A percentile compares a stretch with the other conserved stretches of the same genome.
Conservation (phyloP, 768 basidiomycete genomes). For the Rhodocollybia butyracea region DNA sequence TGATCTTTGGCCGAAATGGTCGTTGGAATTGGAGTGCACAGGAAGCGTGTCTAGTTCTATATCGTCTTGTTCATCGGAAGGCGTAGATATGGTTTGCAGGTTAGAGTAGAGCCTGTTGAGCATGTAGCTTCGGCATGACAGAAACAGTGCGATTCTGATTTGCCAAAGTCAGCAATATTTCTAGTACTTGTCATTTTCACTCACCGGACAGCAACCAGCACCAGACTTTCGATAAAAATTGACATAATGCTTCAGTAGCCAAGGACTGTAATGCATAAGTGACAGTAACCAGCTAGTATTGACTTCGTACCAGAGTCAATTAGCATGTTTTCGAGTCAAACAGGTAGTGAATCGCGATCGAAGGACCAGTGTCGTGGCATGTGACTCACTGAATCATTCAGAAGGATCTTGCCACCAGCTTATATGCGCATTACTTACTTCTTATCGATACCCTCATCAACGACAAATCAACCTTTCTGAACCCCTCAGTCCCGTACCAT, state of each 20-base stretch:
- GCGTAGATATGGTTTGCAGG: slow-evolving; percentile 42
- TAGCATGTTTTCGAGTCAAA: too few relatives aligned
- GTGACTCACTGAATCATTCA: too few relatives aligned
- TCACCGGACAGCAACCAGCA: slow-evolving; percentile 2
- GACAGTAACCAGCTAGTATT: too few relatives aligned
- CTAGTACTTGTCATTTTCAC: background rate
- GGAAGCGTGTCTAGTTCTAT: slow-evolving; percentile 41
- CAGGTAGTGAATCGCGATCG: too few relatives aligned
- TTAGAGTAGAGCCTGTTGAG: slow-evolving; percentile 58
- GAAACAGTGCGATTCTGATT: slow-evolving; percentile 50
- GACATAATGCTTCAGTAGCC: background rate
- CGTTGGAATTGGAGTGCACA: slow-evolving; percentile 28
- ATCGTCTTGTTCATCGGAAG: slow-evolving; percentile 17
- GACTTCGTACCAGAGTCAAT: too few relatives aligned
- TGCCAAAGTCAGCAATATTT: background rate
- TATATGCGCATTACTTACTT: background rate
- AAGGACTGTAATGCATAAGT: too few relatives aligned
- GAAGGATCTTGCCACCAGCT: too few relatives aligned
- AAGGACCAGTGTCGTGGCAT: too few relatives aligned
- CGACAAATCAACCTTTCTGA: background rate
- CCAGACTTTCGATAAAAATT: slow-evolving; percentile 3
- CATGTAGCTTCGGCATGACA: slow-evolving; percentile 57
- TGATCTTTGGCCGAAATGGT: slow-evolving; percentile 10
- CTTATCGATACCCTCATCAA: background rate
- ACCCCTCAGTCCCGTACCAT: background rate